Evolutionary conservation across 495 filamentous ascomycete species (phyloP), one percentile per base, ranked within the genome.

Genomic region (Hypoxylon lienhwacheense): DNA sequence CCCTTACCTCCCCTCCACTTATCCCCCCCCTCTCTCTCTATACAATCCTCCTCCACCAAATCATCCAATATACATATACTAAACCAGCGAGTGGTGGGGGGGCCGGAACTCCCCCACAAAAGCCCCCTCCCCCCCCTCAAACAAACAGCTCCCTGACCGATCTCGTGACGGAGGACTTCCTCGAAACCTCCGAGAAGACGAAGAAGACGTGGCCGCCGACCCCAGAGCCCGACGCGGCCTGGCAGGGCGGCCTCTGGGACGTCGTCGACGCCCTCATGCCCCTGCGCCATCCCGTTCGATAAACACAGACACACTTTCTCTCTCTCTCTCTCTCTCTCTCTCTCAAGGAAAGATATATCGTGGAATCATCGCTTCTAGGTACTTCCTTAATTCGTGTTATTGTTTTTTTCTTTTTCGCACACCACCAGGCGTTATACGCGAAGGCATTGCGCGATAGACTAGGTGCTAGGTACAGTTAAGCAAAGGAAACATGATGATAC

Each of bases 201-300:
- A 43, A 31, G 11, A 48, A 42, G 34, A 21, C 51, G 39, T 67
- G 65, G 65, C 65, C 65, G 3, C 65, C 65, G 5, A 32, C 15
- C 5, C 52, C 65, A 5, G 54, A 61, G 25, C 47, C 50, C n/a
- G 52, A 50, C 21, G 47, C 58, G 10, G 26, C 26, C 5, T 67
- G 40, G 19, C 61, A 53, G 1, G 65, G 64, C 14, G 64, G 65
- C 20, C 58, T 67, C 22, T 67, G 62, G 62, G 47, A 65, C 7
- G 48, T 53, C 12, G 51, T 67, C 34, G 36, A 55, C 24, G 31
- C 34, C 15, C 17, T 67, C 8, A 60, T 65, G 56, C 37, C 41
- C n/a, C n/a, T n/a, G n/a, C n/a, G n/a, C n/a, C n/a, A n/a, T n/a
- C n/a, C n/a, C n/a, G n/a, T n/a, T n/a, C n/a, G n/a, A n/a, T n/a